phyloP scores from a whole-genome alignment of 371 early-diverging fungal species.

The Mucor velutinosus region DNA sequence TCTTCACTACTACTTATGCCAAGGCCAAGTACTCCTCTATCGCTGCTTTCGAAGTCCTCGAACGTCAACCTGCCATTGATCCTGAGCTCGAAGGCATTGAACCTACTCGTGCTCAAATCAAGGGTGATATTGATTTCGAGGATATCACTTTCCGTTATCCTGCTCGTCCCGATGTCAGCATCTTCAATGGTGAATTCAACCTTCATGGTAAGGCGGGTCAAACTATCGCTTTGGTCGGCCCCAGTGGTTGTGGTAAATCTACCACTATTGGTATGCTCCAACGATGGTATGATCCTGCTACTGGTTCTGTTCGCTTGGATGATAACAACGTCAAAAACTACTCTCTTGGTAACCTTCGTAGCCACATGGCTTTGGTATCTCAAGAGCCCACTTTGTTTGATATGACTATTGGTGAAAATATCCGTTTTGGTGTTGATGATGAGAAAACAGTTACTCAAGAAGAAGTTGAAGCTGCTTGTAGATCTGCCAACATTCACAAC shows the following conservation, averaged over 20 bases:
- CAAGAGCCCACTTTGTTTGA: slow-evolving; percentile 90
- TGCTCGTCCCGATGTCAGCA: slow-evolving; percentile 72
- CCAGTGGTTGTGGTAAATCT: slow-evolving; percentile 87
- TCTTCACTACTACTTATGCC: slow-evolving; percentile 62
- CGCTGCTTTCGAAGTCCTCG: slow-evolving; percentile 74
- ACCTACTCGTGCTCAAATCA: slow-evolving; percentile 34
- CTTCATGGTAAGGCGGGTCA: slow-evolving; percentile 75
- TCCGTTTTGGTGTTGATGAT: slow-evolving; percentile 67
- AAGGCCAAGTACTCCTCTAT: slow-evolving; percentile 85
- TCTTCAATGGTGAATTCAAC: slow-evolving; percentile 77
- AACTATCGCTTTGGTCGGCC: slow-evolving; percentile 88
- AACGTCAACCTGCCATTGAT: slow-evolving; percentile 74
- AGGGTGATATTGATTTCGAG: slow-evolving; percentile 59
- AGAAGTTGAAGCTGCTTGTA: slow-evolving; percentile 63
- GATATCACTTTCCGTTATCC: slow-evolving; percentile 84
- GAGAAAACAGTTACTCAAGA: slow-evolving; percentile 50
- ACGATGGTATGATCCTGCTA: slow-evolving; percentile 81
- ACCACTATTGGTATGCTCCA: slow-evolving; percentile 84
- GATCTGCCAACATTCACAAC: slow-evolving; percentile 77
- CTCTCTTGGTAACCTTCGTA: slow-evolving; percentile 63
- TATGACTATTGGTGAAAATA: slow-evolving; percentile 80
- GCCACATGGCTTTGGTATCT: slow-evolving; percentile 79
- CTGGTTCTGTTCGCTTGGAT: slow-evolving; percentile 69
- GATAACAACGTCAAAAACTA: slow-evolving; percentile 66
- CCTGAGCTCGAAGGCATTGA: slow-evolving; percentile 63